Evolutionary conservation across 2,329 filamentous ascomycete genomes (phyloP).

Genomic region (Aureobasidium mangrovei): DNA sequence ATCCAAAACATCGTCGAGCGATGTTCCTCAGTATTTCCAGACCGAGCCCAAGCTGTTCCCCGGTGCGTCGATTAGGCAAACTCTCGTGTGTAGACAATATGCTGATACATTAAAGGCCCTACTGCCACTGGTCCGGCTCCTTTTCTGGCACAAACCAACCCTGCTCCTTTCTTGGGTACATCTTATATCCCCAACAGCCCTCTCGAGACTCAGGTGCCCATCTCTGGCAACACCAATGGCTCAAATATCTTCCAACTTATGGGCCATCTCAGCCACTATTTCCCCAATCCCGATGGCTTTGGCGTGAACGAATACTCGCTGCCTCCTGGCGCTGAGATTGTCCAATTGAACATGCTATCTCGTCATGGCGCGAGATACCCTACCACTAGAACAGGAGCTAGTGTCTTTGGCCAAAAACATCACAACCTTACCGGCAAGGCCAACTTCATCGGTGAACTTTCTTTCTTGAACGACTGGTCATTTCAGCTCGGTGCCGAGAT

Average conservation of each 20-base stretch:
- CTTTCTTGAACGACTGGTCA: slow-evolving; percentile 60
- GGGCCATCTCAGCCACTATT: slow-evolving; percentile 62
- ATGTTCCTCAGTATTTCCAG: slow-evolving; percentile 55
- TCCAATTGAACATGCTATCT: slow-evolving; percentile 63
- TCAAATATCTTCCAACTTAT: slow-evolving; percentile 63
- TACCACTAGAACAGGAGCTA: slow-evolving; percentile 49
- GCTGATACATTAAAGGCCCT: slow-evolving; percentile 39
- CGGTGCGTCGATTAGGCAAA: slow-evolving; percentile 18
- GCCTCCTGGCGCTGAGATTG: slow-evolving; percentile 57
- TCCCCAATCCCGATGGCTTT: slow-evolving; percentile 58
- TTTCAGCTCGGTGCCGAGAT: slow-evolving; percentile 64
- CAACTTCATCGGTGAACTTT: slow-evolving; percentile 49
- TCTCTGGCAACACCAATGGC: slow-evolving; percentile 49
- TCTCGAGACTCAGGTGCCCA: slow-evolving; percentile 61
- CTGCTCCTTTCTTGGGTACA: slow-evolving; percentile 51
- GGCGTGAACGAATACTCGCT: slow-evolving; percentile 64
- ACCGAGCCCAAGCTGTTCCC: slow-evolving; percentile 48
- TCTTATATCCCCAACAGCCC: slow-evolving; percentile 61
- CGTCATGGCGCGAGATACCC: slow-evolving; percentile 69
- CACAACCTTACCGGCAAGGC: slow-evolving; percentile 46
- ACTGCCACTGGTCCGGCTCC: slow-evolving; percentile 61
- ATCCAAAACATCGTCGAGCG: slow-evolving; percentile 17
- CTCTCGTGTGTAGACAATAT: background rate
- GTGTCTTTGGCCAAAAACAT: slow-evolving; percentile 49
- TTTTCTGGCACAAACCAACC: slow-evolving; percentile 63